Evolutionary conservation across 352 stramenopile species (phyloP), one percentile per base, ranked within the genome.

Genomic region (Phytophthora macrochlamydospora): DNA sequence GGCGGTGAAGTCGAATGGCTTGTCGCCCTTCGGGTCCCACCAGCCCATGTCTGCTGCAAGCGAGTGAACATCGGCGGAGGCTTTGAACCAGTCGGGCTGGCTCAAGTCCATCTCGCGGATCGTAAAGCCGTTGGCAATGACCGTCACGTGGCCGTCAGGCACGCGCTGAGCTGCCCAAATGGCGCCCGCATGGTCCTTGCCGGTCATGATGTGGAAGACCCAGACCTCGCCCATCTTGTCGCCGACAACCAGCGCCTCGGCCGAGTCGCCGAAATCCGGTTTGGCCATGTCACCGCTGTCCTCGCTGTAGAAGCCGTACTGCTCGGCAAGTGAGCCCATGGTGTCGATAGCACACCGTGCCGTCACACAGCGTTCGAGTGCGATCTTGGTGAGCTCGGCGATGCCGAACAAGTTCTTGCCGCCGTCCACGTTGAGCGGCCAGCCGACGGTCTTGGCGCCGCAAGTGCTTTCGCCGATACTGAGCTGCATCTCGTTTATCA

Each of bases 391-490:
- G 29, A 98, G 83, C 65, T 97, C 92, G 3, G 78, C 89, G 64
- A 98, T 97, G 57, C 89, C 86, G 51, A 98, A 93, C 9, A 98
- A 59, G 48, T 97, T 95, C 49, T 93, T 87, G 46, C 93, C 93
- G 30, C 88, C 75, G 5, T 71, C 44, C 2, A 81, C 61, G 43
- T 94, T 62, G 2, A 78, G 55, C 2, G 85, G 52, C 88, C 86
- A 96, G 56, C 90, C 81, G 38, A 91, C 76, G 38, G 87, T 96
- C 51, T 91, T 87, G 18, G 86, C 87, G 5, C 85, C 83, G 59
- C 94, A 98, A n/a, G 95, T 98, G 54, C 86, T 97, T 82, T 98
- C 96, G 4, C 85, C 93, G 50, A 99, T 98, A 52, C 81, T 97
- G 44, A 98, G 78, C 74, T 97, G 86, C 57, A 92, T 73, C 59